Percentiles rank a stretch among this genome's conserved stretches.
These are phyloP conservation scores for Lactarius psammicola DNA, from an alignment of 768 basidiomycete species.

Conservation along the genomic window DNA sequence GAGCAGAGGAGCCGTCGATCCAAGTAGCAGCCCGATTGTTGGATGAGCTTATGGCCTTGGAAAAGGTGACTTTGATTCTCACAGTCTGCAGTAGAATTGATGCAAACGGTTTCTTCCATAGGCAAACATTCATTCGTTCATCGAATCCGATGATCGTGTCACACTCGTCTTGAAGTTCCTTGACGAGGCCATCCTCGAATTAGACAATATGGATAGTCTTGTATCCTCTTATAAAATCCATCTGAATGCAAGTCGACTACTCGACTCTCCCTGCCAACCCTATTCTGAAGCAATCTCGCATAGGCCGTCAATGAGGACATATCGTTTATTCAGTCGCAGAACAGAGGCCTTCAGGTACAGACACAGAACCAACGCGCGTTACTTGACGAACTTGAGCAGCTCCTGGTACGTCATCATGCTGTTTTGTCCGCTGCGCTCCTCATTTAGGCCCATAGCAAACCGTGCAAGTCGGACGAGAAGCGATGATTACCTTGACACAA, in stretches of 20 bases:
- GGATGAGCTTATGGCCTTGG: conserved; percentile 89
- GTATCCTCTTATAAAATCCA: conserved; percentile 96
- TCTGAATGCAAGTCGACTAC: conserved; percentile 65
- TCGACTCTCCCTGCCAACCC: conserved; percentile 2
- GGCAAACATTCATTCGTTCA: conserved; percentile 97
- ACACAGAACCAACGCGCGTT: conserved; percentile 92
- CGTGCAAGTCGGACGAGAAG: conserved; percentile 83
- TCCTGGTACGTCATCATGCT: conserved; percentile 54
- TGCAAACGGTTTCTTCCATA: conserved; percentile 34
- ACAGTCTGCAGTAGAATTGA: not conserved
- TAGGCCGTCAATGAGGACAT: conserved; percentile 97
- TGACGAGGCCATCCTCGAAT: conserved; percentile 83
- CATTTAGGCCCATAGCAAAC: conserved; percentile 63
- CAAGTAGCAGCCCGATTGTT: conserved; percentile 86
- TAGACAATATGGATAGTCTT: conserved; percentile 86
- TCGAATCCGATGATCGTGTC: conserved; percentile 94
- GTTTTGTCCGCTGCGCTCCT: not conserved
- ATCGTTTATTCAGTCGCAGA: conserved; percentile 91
- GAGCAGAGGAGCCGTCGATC: conserved; percentile 74
- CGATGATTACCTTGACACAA: conserved; percentile 75
- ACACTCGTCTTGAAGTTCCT: conserved; percentile 80
- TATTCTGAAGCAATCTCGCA: conserved; percentile 19
- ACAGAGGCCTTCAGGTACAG: conserved; percentile 94
- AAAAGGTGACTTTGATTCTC: conserved; percentile 60
- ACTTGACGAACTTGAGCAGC: conserved; percentile 79